A percentile compares a stretch with the other conserved stretches of the same genome.
phyloP scores from a whole-genome alignment of 345 rosid species.

The Kernera saxatilis region DNA sequence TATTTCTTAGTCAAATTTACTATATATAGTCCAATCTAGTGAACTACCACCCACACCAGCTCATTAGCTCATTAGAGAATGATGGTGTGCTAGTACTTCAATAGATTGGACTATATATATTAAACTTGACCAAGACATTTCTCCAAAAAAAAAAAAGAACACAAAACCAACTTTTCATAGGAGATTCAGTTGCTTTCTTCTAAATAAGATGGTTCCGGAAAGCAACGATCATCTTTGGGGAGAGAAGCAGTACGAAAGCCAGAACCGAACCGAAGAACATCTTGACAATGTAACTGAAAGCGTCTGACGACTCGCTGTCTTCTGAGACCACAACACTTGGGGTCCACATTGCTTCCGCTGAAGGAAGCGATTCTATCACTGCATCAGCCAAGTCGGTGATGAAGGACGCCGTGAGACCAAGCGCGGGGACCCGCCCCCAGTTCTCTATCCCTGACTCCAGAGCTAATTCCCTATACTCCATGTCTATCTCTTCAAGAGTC shows the following conservation, averaged over 20 bases:
- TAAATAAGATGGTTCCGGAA: conserved; percentile 52
- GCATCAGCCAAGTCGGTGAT: conserved; percentile 90
- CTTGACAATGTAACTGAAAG: conserved; percentile 44
- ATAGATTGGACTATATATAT: conserved; percentile 22
- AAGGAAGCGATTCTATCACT: conserved; percentile 77
- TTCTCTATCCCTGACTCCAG: conserved; percentile 85
- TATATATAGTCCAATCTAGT: conserved; percentile 21
- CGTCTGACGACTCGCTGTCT: conserved; percentile 43
- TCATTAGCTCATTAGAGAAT: too few species aligned
- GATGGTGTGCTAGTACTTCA: conserved; percentile 30
- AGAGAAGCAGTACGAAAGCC: conserved; percentile 60
- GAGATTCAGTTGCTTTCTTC: conserved; percentile 5
- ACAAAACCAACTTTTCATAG: neutral
- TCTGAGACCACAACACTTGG: conserved; percentile 29
- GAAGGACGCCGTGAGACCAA: conserved; percentile 74
- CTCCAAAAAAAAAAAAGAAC: neutral
- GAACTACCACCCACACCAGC: conserved; percentile 30
- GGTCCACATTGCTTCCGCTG: conserved; percentile 49
- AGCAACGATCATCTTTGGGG: conserved; percentile 48
- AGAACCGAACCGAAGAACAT: conserved; percentile 71
- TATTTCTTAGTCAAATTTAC: conserved; percentile 5
- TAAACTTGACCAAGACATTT: conserved; percentile 10
- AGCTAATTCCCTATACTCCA: conserved; percentile 82
- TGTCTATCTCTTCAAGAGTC: conserved; percentile 93
- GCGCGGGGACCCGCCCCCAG: conserved; percentile 92